Evolutionary conservation across 2,329 filamentous ascomycete species (phyloP).

Genomic region (Epichloe aotearoae): DNA sequence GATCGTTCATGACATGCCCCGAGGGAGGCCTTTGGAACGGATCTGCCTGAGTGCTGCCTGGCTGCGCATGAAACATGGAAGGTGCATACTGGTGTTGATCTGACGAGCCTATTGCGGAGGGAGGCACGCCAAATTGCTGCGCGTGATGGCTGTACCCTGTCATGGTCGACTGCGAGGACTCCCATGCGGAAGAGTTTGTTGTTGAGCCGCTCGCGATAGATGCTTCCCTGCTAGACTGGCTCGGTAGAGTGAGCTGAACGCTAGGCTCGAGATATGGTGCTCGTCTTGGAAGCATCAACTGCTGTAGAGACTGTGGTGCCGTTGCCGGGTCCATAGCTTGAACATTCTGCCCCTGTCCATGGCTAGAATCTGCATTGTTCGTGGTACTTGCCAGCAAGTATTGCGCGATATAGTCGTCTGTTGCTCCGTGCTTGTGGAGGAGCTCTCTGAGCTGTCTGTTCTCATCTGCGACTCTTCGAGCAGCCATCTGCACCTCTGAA

Average conservation of each 20-base stretch:
- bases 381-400: slow-evolving; percentile 18
- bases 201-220: slow-evolving; percentile 21
- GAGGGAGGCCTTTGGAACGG: slow-evolving; percentile 9
- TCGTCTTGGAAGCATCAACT: slow-evolving; percentile 23
- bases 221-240: slow-evolving; percentile 20
- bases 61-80: slow-evolving; percentile 1
- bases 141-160: slow-evolving; percentile 14
- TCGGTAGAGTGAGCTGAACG: slow-evolving; percentile 16
- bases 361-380: slow-evolving; percentile 8
- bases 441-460: slow-evolving; percentile 51
- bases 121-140: slow-evolving; percentile 3
- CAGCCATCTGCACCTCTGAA: slow-evolving; percentile 58
- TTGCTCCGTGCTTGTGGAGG: slow-evolving; percentile 42
- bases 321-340: slow-evolving; percentile 12
- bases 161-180: slow-evolving; percentile 15
- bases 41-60: background rate
- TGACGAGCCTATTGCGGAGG: slow-evolving; percentile 2
- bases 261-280: slow-evolving; percentile 16
- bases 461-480: slow-evolving; percentile 54
- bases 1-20: slow-evolving; percentile 13
- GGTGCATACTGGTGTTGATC: slow-evolving; percentile 4
- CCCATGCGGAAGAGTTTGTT: slow-evolving; percentile 20
- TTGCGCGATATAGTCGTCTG: slow-evolving; percentile 38
- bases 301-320: slow-evolving; percentile 22
- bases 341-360: slow-evolving; percentile 7